Conservation (phyloP, 768 basidiomycete genomes). For the Sistotremastrum suecicum region DNA sequence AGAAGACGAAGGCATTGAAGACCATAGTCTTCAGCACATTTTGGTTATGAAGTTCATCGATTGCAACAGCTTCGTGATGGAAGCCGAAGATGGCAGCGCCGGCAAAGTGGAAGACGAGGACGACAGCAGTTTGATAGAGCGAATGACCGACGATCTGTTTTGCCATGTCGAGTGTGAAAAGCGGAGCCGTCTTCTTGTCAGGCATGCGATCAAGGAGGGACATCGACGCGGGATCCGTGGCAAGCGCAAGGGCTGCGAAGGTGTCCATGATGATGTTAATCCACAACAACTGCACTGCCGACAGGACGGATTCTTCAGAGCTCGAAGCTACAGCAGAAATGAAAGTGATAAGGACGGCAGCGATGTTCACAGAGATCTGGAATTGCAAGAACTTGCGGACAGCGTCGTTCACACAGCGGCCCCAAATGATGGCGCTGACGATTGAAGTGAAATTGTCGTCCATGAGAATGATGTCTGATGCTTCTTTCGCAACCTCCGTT, state of each 20-base stretch:
- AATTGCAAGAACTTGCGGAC: constrained; percentile 97
- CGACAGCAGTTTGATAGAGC: constrained; percentile 68
- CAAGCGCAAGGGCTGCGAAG: constrained; percentile 93
- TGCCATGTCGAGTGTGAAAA: constrained; percentile 91
- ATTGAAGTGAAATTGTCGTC: constrained; percentile 94
- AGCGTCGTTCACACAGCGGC: constrained; percentile 94
- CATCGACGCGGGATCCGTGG: constrained; percentile 87
- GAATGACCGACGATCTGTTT: constrained; percentile 93
- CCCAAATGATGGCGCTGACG: constrained; percentile 98
- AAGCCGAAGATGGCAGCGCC: constrained; percentile 60
- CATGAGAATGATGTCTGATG: constrained; percentile 98
- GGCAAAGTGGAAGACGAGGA: constrained; percentile 80
- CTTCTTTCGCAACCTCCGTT: constrained; percentile 97
- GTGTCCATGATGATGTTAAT: constrained; percentile 99
- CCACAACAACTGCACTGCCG: constrained; percentile 95
- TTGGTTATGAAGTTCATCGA: constrained; percentile 15
- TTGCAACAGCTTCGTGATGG: constrained; percentile 14
- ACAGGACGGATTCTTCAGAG: constrained; percentile 70
- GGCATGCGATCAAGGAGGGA: constrained; percentile 77
- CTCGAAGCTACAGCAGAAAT: constrained; percentile 74
- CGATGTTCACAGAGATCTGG: constrained; percentile 88
- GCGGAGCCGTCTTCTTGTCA: constrained; percentile 74
- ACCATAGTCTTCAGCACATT: constrained; percentile 67
- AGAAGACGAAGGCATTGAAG: constrained; percentile 98
- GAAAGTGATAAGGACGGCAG: constrained; percentile 89